Evolutionary conservation across 441 rosid genomes (phyloP).

Genomic region (Monsonia emarginata): DNA sequence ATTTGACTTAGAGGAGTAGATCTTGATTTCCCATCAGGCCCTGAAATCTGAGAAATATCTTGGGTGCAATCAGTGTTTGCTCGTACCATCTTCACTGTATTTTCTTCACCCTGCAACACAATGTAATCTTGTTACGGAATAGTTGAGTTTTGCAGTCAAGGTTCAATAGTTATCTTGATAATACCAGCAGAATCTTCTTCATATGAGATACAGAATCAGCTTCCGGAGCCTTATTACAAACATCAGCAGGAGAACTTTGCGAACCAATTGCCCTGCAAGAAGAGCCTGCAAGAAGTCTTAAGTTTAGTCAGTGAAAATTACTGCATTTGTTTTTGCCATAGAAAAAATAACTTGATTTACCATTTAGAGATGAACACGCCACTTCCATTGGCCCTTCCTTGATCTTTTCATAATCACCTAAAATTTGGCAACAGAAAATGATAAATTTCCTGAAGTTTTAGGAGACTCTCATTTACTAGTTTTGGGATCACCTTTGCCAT

Average conservation of each 20-base stretch:
- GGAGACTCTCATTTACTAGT: conserved; percentile 5
- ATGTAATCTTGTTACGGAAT: conserved; percentile 19
- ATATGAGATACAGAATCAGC: conserved; percentile 23
- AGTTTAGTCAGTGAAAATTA: conserved; percentile 11
- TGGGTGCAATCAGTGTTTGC: conserved; percentile 25
- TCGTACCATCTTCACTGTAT: conserved; percentile 19
- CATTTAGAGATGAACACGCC: conserved; percentile 24
- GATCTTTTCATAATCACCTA: conserved; percentile 27
- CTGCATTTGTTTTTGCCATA: conserved; percentile 5
- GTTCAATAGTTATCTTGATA: conserved; percentile 23
- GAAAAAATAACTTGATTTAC: conserved; percentile 21
- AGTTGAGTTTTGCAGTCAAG: conserved; percentile 25
- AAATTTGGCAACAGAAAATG: conserved; percentile 18
- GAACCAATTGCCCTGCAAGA: conserved; percentile 25
- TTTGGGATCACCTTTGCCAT: conserved; percentile 38
- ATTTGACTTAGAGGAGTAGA: conserved; percentile 87
- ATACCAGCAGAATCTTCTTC: conserved; percentile 21
- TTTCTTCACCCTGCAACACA: conserved; percentile 30
- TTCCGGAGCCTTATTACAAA: conserved; percentile 23
- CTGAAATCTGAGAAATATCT: conserved; percentile 84
- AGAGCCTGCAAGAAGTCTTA: conserved; percentile 29
- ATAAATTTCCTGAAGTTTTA: not conserved
- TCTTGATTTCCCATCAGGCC: conserved; percentile 64
- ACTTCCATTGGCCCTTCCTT: conserved; percentile 17
- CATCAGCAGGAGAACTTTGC: conserved; percentile 26